Percentiles rank a stretch among this genome's conserved stretches.
phyloP scores from a whole-genome alignment of 2,329 filamentous ascomycete genomes.

The Ophiostoma novo-ulmi region DNA sequence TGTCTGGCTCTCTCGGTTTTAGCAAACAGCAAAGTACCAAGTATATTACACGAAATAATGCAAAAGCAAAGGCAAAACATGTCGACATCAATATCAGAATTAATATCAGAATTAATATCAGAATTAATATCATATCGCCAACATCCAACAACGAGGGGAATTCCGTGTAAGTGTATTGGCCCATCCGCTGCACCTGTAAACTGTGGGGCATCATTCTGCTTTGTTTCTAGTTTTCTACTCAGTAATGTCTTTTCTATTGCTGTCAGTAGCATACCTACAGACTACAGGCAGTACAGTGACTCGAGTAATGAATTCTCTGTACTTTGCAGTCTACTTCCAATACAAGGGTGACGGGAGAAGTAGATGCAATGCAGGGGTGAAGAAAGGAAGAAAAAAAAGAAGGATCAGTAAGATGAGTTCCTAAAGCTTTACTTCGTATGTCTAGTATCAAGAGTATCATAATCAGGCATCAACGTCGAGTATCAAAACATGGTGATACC shows the following conservation, averaged over 20 bases:
- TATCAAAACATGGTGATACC: neutral
- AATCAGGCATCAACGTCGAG: neutral
- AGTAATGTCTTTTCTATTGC: neutral
- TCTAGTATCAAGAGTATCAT: neutral
- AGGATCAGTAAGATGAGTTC: neutral
- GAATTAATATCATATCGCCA: neutral
- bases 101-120: no score
- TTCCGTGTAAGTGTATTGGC: conserved; percentile 13
- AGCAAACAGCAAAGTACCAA: no score
- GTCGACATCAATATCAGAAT: no score
- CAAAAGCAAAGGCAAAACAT: no score
- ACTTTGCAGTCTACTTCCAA: neutral
- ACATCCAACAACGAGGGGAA: neutral
- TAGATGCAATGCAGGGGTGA: neutral
- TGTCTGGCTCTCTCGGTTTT: neutral
- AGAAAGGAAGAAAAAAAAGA: neutral
- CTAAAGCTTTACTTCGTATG: neutral
- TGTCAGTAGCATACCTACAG: neutral
- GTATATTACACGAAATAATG: no score
- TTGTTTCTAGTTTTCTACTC: neutral
- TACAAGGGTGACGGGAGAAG: neutral
- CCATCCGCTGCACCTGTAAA: neutral
- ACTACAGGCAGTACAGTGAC: neutral
- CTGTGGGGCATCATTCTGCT: conserved; percentile 5
- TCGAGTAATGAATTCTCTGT: neutral